phyloP scores from a whole-genome alignment of 208 protist genomes.

The Crithidia fasciculata region DNA sequence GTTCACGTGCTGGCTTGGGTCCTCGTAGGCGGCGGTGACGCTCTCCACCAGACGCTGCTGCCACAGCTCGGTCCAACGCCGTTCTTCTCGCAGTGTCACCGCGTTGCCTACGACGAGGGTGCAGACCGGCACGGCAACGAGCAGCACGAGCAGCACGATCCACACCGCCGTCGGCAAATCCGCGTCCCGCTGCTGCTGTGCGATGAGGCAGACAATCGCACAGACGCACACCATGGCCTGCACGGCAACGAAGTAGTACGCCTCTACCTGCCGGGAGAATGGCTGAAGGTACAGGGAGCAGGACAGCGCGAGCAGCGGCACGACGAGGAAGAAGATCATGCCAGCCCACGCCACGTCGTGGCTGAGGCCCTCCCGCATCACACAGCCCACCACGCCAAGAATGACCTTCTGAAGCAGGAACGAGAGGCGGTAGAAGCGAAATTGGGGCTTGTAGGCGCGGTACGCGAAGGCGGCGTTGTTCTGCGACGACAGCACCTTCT shows the following conservation, averaged over 20 bases:
- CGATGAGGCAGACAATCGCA: conserved; percentile 40
- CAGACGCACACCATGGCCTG: conserved; percentile 57
- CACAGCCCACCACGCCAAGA: conserved; percentile 47
- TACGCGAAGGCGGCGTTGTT: conserved; percentile 69
- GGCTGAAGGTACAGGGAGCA: conserved; percentile 41
- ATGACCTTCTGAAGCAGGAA: conserved; percentile 75
- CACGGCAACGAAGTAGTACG: conserved; percentile 44
- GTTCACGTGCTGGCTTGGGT: background rate
- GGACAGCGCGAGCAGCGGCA: conserved; percentile 44
- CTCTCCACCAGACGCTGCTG: conserved; percentile 42
- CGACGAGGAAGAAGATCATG: conserved; percentile 49
- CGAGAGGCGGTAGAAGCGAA: conserved; percentile 57
- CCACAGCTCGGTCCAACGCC: conserved; percentile 50
- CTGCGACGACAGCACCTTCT: conserved; percentile 63
- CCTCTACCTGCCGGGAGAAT: conserved; percentile 63
- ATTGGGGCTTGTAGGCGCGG: conserved; percentile 59
- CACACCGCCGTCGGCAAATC: conserved; percentile 35
- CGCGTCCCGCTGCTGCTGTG: conserved; percentile 12
- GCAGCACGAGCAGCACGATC: conserved; percentile 44
- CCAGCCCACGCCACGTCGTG: conserved; percentile 40
- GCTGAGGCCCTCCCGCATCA: conserved; percentile 32
- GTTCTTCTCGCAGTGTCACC: conserved; percentile 57
- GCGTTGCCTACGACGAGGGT: conserved; percentile 52
- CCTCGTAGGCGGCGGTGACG: conserved; percentile 28
- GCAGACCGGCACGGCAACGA: conserved; percentile 49